Evolutionary conservation across 108 stramenopile genomes (phyloP), one percentile per base, ranked within the genome.

Genomic region (Schizochytrium sp.): DNA sequence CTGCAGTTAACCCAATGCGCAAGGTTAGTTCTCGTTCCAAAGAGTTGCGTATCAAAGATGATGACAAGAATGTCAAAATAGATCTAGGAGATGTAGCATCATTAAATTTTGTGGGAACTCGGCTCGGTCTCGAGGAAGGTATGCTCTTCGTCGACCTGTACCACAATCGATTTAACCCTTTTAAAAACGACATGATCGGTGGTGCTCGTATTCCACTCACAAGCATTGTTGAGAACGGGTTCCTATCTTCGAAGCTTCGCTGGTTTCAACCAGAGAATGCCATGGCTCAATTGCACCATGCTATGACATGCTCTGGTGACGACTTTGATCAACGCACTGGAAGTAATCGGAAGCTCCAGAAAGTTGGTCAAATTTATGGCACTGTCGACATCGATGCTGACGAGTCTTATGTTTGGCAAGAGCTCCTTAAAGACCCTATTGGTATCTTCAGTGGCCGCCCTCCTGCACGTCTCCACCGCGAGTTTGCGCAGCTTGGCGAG

Each of bases 401-500:
- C 0, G 76, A 83, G 76, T 55, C 45, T 17, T 55, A 55, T 28
- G 47, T 55, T n/a, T 83, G 47, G 47, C 10, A n/a, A 8, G 76
- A 83, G 76, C 76, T 83, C 15, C 53, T 83, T 10, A 5, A 7
- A 40, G 5, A 83, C 15, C 76, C 76, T 17, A 5, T 49, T 38
- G 12, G 50, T 10, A 10, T 60, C 59, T 17, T 60, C 19, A 19
- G n/a, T 60, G 59, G 17, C 59, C 59, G 59, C 59, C 59, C 19
- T 0, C 76, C 76, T 3, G 76, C 76, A 40, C 47, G 76, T 10
- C 76, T 83, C 50, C 76, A 83, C 53, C 76, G 76, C 47, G 76
- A 83, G 55, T 83, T 83, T 42, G 76, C 76, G 12, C 76, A 83
- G 53, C 50, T 83, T n/a, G 76, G 76, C 1, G 76, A 83, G 53